phyloP scores from a whole-genome alignment of 2,329 filamentous ascomycete species.

The Penicillium sp. region DNA sequence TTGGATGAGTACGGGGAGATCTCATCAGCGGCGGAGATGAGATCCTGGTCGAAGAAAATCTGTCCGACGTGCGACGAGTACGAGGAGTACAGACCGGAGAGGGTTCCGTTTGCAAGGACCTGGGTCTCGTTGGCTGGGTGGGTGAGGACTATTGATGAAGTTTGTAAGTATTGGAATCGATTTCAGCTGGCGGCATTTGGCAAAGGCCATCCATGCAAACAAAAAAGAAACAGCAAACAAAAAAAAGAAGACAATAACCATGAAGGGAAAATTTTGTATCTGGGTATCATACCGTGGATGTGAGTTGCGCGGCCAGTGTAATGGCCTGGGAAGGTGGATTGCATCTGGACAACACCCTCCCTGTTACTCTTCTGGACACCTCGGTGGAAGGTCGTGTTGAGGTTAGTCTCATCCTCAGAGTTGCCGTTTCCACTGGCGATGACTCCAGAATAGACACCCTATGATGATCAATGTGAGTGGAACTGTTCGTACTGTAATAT shows the following conservation, averaged over 20 bases:
- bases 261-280: background rate
- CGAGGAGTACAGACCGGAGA: conserved; percentile 44
- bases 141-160: conserved; percentile 28
- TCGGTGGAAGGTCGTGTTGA: conserved; percentile 48
- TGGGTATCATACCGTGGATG: conserved; percentile 30
- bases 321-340: conserved; percentile 49
- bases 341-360: conserved; percentile 46
- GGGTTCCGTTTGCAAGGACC: conserved; percentile 52
- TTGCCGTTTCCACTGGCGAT: conserved; percentile 40
- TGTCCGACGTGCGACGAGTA: conserved; percentile 62
- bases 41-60: conserved; percentile 62
- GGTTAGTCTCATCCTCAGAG: conserved; percentile 38
- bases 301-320: conserved; percentile 43
- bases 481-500: background rate
- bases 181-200: background rate
- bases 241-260: too few relatives aligned
- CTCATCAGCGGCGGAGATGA: conserved; percentile 54
- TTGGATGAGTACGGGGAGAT: conserved; percentile 51
- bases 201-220: too few relatives aligned
- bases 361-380: conserved; percentile 46
- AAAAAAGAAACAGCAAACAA: too few relatives aligned
- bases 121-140: conserved; percentile 34
- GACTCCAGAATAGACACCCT: conserved; percentile 45
- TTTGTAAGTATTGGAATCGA: background rate
- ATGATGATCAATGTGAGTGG: background rate